Evolutionary conservation across 768 basidiomycete genomes (phyloP), one percentile per base, ranked within the genome.

Genomic region (Kwoniella europaea): DNA sequence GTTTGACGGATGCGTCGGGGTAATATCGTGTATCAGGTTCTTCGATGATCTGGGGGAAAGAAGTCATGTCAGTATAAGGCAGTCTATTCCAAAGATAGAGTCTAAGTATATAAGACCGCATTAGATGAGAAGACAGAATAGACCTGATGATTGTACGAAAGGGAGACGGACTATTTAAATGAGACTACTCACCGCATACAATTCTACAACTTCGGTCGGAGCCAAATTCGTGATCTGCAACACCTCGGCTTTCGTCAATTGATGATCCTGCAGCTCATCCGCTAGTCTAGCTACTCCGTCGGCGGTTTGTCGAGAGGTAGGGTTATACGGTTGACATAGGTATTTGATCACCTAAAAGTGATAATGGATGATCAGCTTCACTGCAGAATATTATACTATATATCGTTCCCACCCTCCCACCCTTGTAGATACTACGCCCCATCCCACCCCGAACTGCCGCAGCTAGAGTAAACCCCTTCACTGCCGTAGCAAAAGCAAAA

Each of bases 181-280:
- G 20, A 22, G 16, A 16, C 10, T 16, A 69, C 92, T 57, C 74
- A 95, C 94, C 67, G 92, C 91, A 78, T 97, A 95, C 27, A 97
- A 88, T 81, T 94, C 92, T 27, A 96, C 92, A 0, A 89, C 86
- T 58, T 89, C 87, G 7, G 88, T 90, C 1, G 95, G 95, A 0
- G 90, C 91, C 5, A 96, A 86, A 78, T 98, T 97, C n/a, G 93
- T 90, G 44, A 97, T 87, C 78, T 95, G 93, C 3, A 97, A 86
- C 79, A 94, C 94, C 86, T 98, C 95, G 2, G 91, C 89, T 76
- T 95, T 97, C 1, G 94, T 95, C 71, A 98, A 85, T 43, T 88
- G 87, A 72, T 89, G 91, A 20, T 88, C 85, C 2, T 88, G 87
- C 10, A 98, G 88, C 50, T 85, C 85, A 67, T 88, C 88, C 18